Percentiles rank a stretch among this genome's conserved stretches.
Conservation (phyloP, 768 basidiomycete species). For the Butyriboletus loyo region DNA sequence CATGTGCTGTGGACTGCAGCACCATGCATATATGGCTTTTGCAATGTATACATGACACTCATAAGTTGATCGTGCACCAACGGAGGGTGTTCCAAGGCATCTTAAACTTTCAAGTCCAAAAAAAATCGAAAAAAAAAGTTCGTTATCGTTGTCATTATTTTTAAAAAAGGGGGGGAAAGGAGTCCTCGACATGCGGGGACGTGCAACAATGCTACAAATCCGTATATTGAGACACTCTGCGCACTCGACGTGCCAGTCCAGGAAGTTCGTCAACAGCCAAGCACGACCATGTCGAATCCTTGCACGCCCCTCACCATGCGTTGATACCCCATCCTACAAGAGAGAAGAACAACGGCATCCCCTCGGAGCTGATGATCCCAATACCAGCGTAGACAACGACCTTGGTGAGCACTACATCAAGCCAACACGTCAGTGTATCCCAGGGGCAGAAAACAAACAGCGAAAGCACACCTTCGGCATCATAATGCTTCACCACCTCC, state of each 20-base stretch:
- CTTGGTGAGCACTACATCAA: slow-evolving; percentile 73
- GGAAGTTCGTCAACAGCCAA: not conserved
- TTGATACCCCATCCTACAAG: slow-evolving; percentile 64
- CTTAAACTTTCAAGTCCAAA: too few relatives aligned
- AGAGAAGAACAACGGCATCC: slow-evolving; percentile 67
- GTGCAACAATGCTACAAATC: too few relatives aligned
- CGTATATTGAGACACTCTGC: not conserved
- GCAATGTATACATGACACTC: too few relatives aligned
- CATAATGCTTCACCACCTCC: slow-evolving; percentile 63
- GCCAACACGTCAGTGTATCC: not conserved
- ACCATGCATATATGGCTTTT: too few relatives aligned
- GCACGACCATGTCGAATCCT: not conserved
- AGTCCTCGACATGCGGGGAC: not conserved
- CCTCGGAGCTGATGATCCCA: slow-evolving; percentile 59
- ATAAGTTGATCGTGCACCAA: too few relatives aligned
- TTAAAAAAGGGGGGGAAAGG: too few relatives aligned
- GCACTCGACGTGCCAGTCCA: not conserved
- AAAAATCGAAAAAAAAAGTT: too few relatives aligned
- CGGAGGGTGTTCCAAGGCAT: too few relatives aligned
- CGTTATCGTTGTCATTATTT: too few relatives aligned
- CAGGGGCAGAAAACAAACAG: not conserved
- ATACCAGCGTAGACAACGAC: slow-evolving; percentile 90
- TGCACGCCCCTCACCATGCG: slow-evolving; percentile 27
- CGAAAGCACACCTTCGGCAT: slow-evolving; percentile 71
- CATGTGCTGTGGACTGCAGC: not conserved